Evolutionary conservation across 345 rosid genomes (phyloP).

Genomic region (Salix koriyanagi): DNA sequence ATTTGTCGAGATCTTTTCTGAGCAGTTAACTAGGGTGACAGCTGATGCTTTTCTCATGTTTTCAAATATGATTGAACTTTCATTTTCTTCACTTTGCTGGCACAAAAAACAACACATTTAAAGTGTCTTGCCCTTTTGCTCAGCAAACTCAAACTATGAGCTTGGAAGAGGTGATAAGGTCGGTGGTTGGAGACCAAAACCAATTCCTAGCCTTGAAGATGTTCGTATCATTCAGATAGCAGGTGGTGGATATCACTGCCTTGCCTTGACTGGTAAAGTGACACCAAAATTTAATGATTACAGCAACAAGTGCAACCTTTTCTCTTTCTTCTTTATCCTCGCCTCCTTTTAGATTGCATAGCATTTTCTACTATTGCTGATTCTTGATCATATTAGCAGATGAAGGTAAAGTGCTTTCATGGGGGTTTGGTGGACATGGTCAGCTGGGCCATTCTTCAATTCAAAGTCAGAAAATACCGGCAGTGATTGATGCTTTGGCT

Average conservation of each 20-base stretch:
- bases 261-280: slow-evolving; percentile 74
- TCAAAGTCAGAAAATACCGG: slow-evolving; percentile 51
- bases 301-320: neutral
- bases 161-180: slow-evolving; percentile 80
- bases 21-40: neutral
- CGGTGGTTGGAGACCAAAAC: slow-evolving; percentile 88
- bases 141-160: slow-evolving; percentile 89
- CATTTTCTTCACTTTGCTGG: neutral
- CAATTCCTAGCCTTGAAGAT: slow-evolving; percentile 55
- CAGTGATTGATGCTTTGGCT: slow-evolving; percentile 55
- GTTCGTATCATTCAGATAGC: slow-evolving; percentile 64
- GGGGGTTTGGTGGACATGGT: slow-evolving; percentile 96
- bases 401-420: slow-evolving; percentile 79
- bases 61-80: neutral
- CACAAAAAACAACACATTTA: neutral
- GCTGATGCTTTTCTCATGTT: neutral
- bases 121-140: slow-evolving; percentile 5
- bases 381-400: slow-evolving; percentile 40
- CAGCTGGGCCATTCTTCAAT: slow-evolving; percentile 73
- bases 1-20: neutral
- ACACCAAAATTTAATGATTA: neutral
- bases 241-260: slow-evolving; percentile 87
- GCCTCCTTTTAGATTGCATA: neutral
- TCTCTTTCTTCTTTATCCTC: neutral
- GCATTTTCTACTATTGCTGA: neutral